These are phyloP conservation scores for Kockiozyma suomiensis DNA, from an alignment of 805 yeast genomes.

Conservation along the genomic window DNA sequence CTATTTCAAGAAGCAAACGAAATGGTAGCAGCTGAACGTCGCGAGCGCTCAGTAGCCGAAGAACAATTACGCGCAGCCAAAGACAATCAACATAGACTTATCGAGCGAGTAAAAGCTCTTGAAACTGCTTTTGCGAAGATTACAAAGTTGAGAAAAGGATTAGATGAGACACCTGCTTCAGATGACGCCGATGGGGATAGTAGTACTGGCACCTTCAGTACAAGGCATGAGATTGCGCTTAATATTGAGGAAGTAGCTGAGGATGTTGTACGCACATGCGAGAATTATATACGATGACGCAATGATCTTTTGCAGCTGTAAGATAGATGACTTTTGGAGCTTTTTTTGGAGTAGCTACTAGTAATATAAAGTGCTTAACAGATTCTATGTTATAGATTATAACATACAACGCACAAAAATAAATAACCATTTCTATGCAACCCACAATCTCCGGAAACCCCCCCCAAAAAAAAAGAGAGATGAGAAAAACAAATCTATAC, in stretches of 20 bases:
- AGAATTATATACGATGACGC: neutral
- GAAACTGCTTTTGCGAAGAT: slow-evolving; percentile 26
- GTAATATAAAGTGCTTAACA: too few relatives aligned
- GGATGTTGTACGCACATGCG: slow-evolving; percentile 8
- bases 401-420: too few relatives aligned
- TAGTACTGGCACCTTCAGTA: slow-evolving; percentile 8
- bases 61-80: slow-evolving; percentile 14
- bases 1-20: slow-evolving; percentile 36
- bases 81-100: slow-evolving; percentile 19
- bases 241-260: slow-evolving; percentile 20
- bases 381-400: neutral
- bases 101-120: slow-evolving; percentile 12
- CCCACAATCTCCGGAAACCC: too few relatives aligned
- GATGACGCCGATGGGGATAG: neutral
- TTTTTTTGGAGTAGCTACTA: too few relatives aligned
- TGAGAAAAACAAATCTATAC: neutral
- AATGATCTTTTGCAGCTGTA: too few relatives aligned
- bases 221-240: slow-evolving; percentile 5
- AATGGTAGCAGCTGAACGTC: slow-evolving; percentile 33
- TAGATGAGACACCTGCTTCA: slow-evolving; percentile 1
- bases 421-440: too few relatives aligned
- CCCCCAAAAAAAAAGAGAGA: neutral
- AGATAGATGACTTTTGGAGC: too few relatives aligned
- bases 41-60: slow-evolving; percentile 28
- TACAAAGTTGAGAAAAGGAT: slow-evolving; percentile 9